These are phyloP conservation scores for Candida anglica DNA, from an alignment of 805 yeast genomes.

Conservation along the genomic window DNA sequence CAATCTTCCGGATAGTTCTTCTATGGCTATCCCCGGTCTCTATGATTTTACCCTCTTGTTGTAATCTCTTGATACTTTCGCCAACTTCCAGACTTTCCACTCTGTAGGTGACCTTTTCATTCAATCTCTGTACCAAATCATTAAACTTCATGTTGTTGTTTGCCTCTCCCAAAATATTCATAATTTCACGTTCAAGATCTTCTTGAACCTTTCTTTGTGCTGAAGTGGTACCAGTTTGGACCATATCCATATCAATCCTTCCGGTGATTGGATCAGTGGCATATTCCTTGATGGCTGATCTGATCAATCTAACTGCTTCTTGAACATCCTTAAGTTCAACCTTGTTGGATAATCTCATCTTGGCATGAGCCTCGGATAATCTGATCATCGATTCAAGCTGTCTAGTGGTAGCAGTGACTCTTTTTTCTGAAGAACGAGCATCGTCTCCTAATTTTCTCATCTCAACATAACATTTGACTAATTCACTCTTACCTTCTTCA, in stretches of 20 bases:
- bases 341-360: slow-evolving; percentile 72
- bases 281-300: slow-evolving; percentile 92
- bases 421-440: slow-evolving; percentile 73
- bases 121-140: slow-evolving; percentile 56
- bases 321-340: slow-evolving; percentile 81
- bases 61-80: slow-evolving; percentile 63
- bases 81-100: slow-evolving; percentile 71
- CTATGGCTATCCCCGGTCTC: slow-evolving; percentile 72
- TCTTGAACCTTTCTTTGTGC: slow-evolving; percentile 78
- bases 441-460: slow-evolving; percentile 96
- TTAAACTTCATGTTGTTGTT: slow-evolving; percentile 51
- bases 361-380: slow-evolving; percentile 94
- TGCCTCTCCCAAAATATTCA: slow-evolving; percentile 49
- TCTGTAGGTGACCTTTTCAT: slow-evolving; percentile 59
- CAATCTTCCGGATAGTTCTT: slow-evolving; percentile 45
- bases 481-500: slow-evolving; percentile 73
- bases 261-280: slow-evolving; percentile 98
- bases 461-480: slow-evolving; percentile 84
- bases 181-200: slow-evolving; percentile 62
- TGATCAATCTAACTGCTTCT: slow-evolving; percentile 91
- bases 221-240: slow-evolving; percentile 91
- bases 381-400: slow-evolving; percentile 96
- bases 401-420: slow-evolving; percentile 97
- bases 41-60: slow-evolving; percentile 64
- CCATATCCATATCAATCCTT: slow-evolving; percentile 93